These are phyloP conservation scores for Globisporangium spiculum DNA, from an alignment of 352 stramenopile genomes.

Conservation along the genomic window DNA sequence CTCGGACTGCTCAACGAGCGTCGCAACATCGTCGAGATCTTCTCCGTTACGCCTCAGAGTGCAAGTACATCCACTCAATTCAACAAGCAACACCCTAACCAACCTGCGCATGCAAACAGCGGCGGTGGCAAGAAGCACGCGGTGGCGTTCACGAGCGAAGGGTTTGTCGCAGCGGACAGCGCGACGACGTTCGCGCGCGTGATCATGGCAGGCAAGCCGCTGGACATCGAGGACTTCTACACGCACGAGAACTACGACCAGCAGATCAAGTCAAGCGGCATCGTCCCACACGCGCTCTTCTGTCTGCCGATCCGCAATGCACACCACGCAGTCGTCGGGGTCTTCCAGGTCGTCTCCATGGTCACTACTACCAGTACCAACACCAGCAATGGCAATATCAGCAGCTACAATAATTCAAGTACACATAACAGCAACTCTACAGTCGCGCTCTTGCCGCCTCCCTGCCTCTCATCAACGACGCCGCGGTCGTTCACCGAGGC, in stretches of 20 bases:
- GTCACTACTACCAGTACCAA: conserved; percentile 5
- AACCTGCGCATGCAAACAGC: not conserved
- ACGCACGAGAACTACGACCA: conserved; percentile 53
- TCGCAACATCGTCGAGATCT: conserved; percentile 56
- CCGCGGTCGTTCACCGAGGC: conserved; percentile 33
- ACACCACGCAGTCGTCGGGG: conserved; percentile 53
- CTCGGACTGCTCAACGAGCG: conserved; percentile 59
- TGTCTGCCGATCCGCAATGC: conserved; percentile 69
- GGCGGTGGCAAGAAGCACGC: conserved; percentile 11
- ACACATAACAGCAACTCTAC: not conserved
- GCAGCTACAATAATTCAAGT: not conserved
- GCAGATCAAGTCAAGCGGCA: conserved; percentile 36
- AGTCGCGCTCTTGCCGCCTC: not conserved
- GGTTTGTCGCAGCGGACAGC: conserved; percentile 52
- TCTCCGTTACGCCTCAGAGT: conserved; percentile 24
- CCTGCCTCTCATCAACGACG: not conserved
- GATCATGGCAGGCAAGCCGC: conserved; percentile 56
- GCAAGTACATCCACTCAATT: not conserved
- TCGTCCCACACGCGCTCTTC: conserved; percentile 41
- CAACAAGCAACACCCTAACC: not conserved
- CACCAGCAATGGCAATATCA: not conserved
- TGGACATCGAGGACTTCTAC: conserved; percentile 56
- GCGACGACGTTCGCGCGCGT: conserved; percentile 63
- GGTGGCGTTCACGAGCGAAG: conserved; percentile 43
- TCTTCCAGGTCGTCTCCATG: conserved; percentile 43